These are phyloP conservation scores for Wickerhamomyces queroliae DNA, from an alignment of 805 yeast species.

Conservation along the genomic window DNA sequence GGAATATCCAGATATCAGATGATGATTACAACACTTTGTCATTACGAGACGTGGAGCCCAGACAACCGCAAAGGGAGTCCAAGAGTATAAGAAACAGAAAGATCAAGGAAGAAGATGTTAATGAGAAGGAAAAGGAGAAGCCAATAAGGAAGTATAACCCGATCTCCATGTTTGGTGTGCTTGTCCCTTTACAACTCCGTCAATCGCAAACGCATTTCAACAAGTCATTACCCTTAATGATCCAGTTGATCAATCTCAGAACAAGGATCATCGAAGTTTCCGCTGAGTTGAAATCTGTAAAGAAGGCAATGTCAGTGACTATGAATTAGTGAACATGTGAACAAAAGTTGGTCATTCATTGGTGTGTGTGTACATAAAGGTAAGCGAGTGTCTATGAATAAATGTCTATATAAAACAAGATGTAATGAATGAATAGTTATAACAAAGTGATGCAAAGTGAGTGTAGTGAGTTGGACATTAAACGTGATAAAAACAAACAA, in stretches of 20 bases:
- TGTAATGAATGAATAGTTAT: no score
- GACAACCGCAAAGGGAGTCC: background rate
- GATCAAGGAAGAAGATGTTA: background rate
- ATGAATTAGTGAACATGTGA: no score
- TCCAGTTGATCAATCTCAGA: conserved; percentile 2
- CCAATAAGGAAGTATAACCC: conserved; percentile 25
- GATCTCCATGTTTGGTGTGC: conserved; percentile 40
- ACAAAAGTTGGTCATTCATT: no score
- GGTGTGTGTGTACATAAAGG: no score
- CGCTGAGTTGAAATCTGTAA: no score
- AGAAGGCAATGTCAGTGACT: no score
- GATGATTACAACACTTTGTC: conserved; percentile 1
- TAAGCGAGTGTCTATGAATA: no score
- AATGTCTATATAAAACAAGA: no score
- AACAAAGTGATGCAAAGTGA: no score
- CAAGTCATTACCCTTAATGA: conserved; percentile 21
- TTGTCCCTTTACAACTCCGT: conserved; percentile 37
- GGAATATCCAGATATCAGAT: conserved; percentile 3
- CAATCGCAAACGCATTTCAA: conserved; percentile 33
- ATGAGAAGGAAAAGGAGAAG: conserved; percentile 2
- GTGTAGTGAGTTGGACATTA: no score
- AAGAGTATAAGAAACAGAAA: conserved; percentile 6
- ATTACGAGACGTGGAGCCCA: background rate
- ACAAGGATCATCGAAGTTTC: no score
- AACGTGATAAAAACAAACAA: no score